These are phyloP conservation scores for Trichoderma oligosporum DNA, from an alignment of 2,329 filamentous ascomycete species.

Conservation along the genomic window DNA sequence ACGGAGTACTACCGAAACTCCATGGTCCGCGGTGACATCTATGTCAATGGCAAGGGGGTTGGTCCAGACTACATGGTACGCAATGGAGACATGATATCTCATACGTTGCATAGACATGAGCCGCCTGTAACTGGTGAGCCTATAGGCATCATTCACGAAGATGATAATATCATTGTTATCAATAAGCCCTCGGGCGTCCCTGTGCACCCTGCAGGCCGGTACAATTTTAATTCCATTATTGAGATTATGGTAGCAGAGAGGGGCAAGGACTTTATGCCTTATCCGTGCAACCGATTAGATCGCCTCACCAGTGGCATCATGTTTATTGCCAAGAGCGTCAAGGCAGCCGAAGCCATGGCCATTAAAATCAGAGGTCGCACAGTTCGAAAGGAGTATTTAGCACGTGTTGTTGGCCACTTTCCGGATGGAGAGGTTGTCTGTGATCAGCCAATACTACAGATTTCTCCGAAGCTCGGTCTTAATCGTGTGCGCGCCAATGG, in stretches of 20 bases:
- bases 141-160: slow-evolving; percentile 82
- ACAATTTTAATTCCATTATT: slow-evolving; percentile 90
- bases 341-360: slow-evolving; percentile 73
- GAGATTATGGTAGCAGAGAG: slow-evolving; percentile 87
- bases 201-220: slow-evolving; percentile 90
- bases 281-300: slow-evolving; percentile 89
- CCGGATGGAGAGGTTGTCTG: slow-evolving; percentile 88
- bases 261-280: slow-evolving; percentile 50
- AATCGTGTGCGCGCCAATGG: slow-evolving; percentile 93
- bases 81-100: slow-evolving; percentile 88
- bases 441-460: slow-evolving; percentile 87
- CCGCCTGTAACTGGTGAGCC: slow-evolving; percentile 81
- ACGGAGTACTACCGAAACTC: slow-evolving; percentile 82
- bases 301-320: slow-evolving; percentile 93
- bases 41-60: slow-evolving; percentile 71
- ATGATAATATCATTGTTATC: slow-evolving; percentile 90
- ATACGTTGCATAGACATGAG: slow-evolving; percentile 93
- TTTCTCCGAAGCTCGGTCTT: slow-evolving; percentile 90
- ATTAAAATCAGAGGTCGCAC: slow-evolving; percentile 73
- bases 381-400: slow-evolving; percentile 93
- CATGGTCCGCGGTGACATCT: slow-evolving; percentile 74
- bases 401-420: slow-evolving; percentile 85
- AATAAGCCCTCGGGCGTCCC: slow-evolving; percentile 95
- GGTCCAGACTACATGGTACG: slow-evolving; percentile 67
- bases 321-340: slow-evolving; percentile 88